A percentile compares a stretch with the other conserved stretches of the same genome.
Conservation (phyloP, 306 rosid genomes). For the Vicia sativa region DNA sequence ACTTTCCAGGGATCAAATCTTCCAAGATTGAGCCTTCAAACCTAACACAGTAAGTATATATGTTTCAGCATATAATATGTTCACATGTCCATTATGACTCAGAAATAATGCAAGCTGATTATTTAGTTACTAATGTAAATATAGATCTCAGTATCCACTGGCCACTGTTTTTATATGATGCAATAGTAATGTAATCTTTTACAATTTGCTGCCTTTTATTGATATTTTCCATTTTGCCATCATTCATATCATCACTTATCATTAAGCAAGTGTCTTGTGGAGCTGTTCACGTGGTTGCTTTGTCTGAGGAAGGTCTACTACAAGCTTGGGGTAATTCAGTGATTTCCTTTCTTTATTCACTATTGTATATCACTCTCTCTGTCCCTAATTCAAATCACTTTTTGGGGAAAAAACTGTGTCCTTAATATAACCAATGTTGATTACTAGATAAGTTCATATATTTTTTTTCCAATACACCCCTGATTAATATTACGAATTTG, state of each 20-base stretch:
- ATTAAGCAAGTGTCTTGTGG: slow-evolving; percentile 94
- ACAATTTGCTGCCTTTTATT: slow-evolving; percentile 15
- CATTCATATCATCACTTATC: slow-evolving; percentile 35
- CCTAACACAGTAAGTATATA: slow-evolving; percentile 65
- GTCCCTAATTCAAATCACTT: too few species aligned
- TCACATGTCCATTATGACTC: slow-evolving; percentile 11
- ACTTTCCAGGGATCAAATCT: slow-evolving; percentile 88
- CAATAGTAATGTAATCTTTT: slow-evolving; percentile 1
- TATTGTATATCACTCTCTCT: background rate
- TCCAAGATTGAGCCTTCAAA: slow-evolving; percentile 85
- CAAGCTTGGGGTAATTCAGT: slow-evolving; percentile 88
- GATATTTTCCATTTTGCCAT: slow-evolving; percentile 22
- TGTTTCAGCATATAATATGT: slow-evolving; percentile 1
- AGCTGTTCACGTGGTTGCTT: slow-evolving; percentile 82
- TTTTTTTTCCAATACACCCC: background rate
- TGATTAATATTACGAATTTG: too few species aligned
- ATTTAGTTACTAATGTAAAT: slow-evolving; percentile 20
- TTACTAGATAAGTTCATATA: background rate
- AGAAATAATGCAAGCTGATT: slow-evolving; percentile 18
- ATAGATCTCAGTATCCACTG: background rate
- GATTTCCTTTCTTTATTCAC: slow-evolving; percentile 35
- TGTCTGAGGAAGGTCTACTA: slow-evolving; percentile 81
- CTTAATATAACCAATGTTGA: background rate
- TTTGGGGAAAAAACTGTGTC: too few species aligned
- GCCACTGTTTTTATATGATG: background rate